Evolutionary conservation across 176 grass and related monocot genomes (phyloP).

Genomic region (Zoysia pacifica): DNA sequence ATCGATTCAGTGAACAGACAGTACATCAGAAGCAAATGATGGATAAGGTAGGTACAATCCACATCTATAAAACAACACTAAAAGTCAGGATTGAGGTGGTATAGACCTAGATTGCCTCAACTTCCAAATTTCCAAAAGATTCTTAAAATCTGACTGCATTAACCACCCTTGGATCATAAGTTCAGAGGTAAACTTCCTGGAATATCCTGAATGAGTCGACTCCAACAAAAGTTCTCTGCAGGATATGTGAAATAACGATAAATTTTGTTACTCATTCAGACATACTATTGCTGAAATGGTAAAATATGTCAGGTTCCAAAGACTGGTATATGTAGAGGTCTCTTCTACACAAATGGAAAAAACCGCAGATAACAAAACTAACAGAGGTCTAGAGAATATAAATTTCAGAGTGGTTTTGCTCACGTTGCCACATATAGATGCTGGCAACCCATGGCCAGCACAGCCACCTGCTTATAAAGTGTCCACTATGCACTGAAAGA

Average conservation of each 20-base stretch:
- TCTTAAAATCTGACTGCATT: constrained; percentile 98
- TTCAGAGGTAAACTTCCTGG: constrained; percentile 92
- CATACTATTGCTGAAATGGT: constrained; percentile 4
- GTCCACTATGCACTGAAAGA: too few relatives aligned
- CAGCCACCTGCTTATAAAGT: too few relatives aligned
- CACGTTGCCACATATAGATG: too few relatives aligned
- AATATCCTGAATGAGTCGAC: constrained; percentile 90
- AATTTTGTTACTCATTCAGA: constrained; percentile 2
- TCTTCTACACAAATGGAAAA: too few relatives aligned
- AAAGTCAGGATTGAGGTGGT: neutral
- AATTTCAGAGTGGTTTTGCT: too few relatives aligned
- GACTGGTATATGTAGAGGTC: too few relatives aligned
- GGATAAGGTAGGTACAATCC: neutral
- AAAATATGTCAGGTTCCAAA: too few relatives aligned
- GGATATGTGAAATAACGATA: constrained; percentile 23
- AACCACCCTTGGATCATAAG: constrained; percentile 78
- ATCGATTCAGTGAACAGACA: neutral
- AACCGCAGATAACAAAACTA: too few relatives aligned
- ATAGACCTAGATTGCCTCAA: constrained; percentile 63
- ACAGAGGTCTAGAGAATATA: too few relatives aligned
- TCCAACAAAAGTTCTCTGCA: constrained; percentile 94
- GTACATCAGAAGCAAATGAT: constrained; percentile 12
- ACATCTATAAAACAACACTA: constrained; percentile 12
- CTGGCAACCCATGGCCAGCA: too few relatives aligned
- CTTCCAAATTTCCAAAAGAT: constrained; percentile 80